Evolutionary conservation across 2,329 filamentous ascomycete species (phyloP).

Genomic region (Hypoxylon sp.): DNA sequence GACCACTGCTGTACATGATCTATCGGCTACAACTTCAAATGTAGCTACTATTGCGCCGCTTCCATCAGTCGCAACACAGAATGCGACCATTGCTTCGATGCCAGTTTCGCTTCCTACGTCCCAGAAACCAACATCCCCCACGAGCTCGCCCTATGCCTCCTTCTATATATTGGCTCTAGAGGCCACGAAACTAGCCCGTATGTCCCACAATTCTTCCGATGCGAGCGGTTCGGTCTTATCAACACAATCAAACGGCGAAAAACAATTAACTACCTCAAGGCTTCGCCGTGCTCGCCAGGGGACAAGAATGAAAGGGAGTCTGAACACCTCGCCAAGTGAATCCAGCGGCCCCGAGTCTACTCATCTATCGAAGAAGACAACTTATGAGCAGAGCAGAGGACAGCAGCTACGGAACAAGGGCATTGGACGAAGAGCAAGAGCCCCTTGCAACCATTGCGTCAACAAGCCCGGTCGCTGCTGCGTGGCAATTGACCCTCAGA

Average conservation of each 20-base stretch:
- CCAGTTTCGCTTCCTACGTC: neutral
- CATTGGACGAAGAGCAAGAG: neutral
- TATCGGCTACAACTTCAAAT: no score
- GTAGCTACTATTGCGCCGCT: no score
- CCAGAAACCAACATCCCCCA: neutral
- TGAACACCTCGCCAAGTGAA: neutral
- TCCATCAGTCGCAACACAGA: no score
- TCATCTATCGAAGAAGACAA: neutral
- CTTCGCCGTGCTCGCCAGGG: no score
- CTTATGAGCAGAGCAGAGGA: neutral
- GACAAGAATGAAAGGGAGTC: no score
- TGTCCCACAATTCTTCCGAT: neutral
- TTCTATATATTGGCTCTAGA: neutral
- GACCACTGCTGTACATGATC: no score
- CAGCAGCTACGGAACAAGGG: neutral
- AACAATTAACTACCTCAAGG: no score
- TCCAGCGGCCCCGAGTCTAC: neutral
- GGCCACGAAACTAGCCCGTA: neutral
- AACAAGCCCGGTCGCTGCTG: neutral
- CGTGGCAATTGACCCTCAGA: neutral
- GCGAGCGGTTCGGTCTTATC: neutral
- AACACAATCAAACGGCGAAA: neutral
- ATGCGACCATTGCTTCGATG: neutral
- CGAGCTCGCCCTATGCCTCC: neutral
- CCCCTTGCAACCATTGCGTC: neutral